phyloP scores from a whole-genome alignment of 495 filamentous ascomycete species.

The Pseudevernia furfuracea region DNA sequence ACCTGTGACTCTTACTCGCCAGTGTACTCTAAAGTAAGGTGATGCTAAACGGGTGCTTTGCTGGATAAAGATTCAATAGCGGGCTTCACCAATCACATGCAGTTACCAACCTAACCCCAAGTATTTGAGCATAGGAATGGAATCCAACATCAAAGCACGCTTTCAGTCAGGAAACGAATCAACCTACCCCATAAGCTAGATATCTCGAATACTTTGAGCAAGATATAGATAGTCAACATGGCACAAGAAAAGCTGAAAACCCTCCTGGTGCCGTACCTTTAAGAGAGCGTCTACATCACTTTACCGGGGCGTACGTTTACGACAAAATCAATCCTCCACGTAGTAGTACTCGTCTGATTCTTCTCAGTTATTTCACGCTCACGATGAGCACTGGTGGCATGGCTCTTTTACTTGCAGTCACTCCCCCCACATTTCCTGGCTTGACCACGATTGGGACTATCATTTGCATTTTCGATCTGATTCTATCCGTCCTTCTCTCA shows the following conservation, averaged over 20 bases:
- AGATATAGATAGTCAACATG: neutral
- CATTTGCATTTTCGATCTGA: constrained; percentile 55
- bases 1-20: no score
- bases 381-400: constrained; percentile 63
- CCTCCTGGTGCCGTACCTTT: constrained; percentile 18
- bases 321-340: neutral
- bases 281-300: constrained; percentile 50
- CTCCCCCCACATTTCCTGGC: constrained; percentile 52
- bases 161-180: no score
- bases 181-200: neutral
- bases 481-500: constrained; percentile 49
- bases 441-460: constrained; percentile 51
- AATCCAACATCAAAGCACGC: no score
- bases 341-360: neutral
- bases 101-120: no score
- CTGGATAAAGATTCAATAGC: no score
- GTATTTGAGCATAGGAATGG: no score
- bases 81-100: no score
- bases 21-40: no score
- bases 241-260: neutral
- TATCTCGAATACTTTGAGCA: neutral
- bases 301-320: constrained; percentile 51
- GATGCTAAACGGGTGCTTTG: no score
- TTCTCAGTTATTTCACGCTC: constrained; percentile 49
- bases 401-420: constrained; percentile 50